Base-by-base conservation (phyloP, 352 stramenopile genomes). In the Globisporangium barbulae region DNA sequence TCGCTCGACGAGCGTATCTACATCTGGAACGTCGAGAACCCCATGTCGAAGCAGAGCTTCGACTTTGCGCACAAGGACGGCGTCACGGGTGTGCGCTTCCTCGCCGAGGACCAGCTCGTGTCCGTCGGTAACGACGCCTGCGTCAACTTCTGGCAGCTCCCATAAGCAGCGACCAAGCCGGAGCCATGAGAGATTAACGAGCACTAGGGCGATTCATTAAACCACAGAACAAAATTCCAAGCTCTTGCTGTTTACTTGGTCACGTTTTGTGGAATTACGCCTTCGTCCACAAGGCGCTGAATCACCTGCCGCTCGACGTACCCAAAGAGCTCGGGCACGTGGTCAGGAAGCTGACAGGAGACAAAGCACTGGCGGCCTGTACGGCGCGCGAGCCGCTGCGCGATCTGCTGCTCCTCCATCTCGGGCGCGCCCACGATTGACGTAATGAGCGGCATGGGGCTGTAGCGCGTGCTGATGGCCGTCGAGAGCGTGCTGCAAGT, bases 1-100 rank as follows among this genome's bases (percentile, higher is more conserved):
- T 93, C 94, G 48, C 81, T 96, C 21, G 97, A 99, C 72, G 97
- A 98, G 66, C 93, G 91, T 59, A 95, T 99, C 63, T 99, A 98
- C 76, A 83, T 99, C 21, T 99, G 97, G 97, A 96, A 88, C 70
- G 73, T 98, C 8, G 80, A 86, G 63, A 91, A 71, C 55, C 81
- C 82, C 19, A 75, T 70, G 70, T 79, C 77, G 25, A 91, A 90
- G 69, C 76, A 74, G 55, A 72, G 68, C 15, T 90, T 93, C 56
- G 81, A 92, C 15, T 91, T 91, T 69, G 70, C 85, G 53, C 85
- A 94, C 81, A 90, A 92, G 67, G 85, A 94, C 49, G 85, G 85
- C 47, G 83, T 90, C 52, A 94, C 79, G 1, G 76, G 76, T 47
- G 83, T 91, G 62, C 75, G 79, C 57, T 94, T 94, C 64, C 67